phyloP scores from a whole-genome alignment of 2,329 filamentous ascomycete genomes.

The Scedosporium apiospermum region DNA sequence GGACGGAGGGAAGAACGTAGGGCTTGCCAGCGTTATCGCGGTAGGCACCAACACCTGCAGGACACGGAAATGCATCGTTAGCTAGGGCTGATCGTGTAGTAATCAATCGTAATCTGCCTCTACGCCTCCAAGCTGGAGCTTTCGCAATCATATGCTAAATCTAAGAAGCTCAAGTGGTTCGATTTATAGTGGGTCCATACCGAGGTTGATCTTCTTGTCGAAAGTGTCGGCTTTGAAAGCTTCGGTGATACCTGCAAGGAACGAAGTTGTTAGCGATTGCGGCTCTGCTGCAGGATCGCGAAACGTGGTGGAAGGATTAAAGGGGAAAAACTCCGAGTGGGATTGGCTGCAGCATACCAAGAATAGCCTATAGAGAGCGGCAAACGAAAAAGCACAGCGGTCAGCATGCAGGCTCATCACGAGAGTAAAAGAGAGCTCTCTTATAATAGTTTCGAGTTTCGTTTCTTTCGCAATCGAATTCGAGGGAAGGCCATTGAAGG shows the following conservation, averaged over 20 bases:
- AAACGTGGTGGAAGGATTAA: neutral
- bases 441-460: conserved; percentile 9
- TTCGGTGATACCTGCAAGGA: conserved; percentile 70
- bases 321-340: neutral
- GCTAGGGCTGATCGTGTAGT: conserved; percentile 1
- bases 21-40: conserved; percentile 97
- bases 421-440: neutral
- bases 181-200: conserved; percentile 33
- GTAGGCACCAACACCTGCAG: conserved; percentile 84
- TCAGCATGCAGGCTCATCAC: neutral
- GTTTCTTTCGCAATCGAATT: neutral
- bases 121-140: neutral
- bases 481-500: neutral
- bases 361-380: conserved; percentile 52
- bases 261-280: conserved; percentile 14
- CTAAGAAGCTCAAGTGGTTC: conserved; percentile 5
- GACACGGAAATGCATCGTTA: conserved; percentile 1
- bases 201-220: conserved; percentile 94
- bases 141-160: conserved; percentile 3
- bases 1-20: conserved; percentile 91
- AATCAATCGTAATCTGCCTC: conserved; percentile 2
- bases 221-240: conserved; percentile 97
- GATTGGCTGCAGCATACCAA: conserved; percentile 44
- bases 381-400: neutral
- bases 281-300: neutral